Evolutionary conservation across 2,329 filamentous ascomycete species (phyloP), one percentile per base, ranked within the genome.

Genomic region (Pseudogymnoascus sp.): DNA sequence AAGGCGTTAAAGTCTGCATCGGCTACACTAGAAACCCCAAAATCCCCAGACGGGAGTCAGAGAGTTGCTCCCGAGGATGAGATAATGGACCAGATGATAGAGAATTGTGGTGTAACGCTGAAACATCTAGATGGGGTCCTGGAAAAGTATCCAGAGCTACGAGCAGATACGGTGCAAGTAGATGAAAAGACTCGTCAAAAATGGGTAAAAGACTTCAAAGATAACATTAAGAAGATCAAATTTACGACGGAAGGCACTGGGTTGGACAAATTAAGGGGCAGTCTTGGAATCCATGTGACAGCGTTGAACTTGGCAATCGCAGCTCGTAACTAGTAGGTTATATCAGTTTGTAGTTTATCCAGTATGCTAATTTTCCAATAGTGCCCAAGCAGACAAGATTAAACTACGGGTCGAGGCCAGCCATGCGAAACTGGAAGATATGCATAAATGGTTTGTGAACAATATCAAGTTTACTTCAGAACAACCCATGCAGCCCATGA

Each of bases 221-320:
- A 42, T 16, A 62, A 62, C 19, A 59, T 62, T n/a, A 62, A 19
- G 22, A 62, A 62, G 60, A 62, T 62, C 60, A 62, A 62, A 30
- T 62, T 49, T 49, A 62, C 60, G 5, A 38, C 60, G 1, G 60
- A 62, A 59, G 60, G 49, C 7, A n/a, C 49, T 12, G 60, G 23
- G 41, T 30, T 62, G 22, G 60, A 41, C 22, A 62, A 59, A 28
- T 59, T 62, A 19, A 58, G 60, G 23, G 35, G 19, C 4, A 39
- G 58, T 5, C 49, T 62, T 38, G 45, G 22, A 23, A 62, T 55
- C 12, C 60, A 62, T 59, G 28, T 62, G 11, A 62, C 52, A 11
- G 60, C 60, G 30, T 35, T 62, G 6, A 62, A 62, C n/a, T 30
- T 58, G 16, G 60, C 60, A 23, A 58, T 62, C n/a, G n/a, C 60